Evolutionary conservation across 192 early-diverging fungal genomes (phyloP), one percentile per base, ranked within the genome.

Genomic region (Globomyces pollinis-pini): DNA sequence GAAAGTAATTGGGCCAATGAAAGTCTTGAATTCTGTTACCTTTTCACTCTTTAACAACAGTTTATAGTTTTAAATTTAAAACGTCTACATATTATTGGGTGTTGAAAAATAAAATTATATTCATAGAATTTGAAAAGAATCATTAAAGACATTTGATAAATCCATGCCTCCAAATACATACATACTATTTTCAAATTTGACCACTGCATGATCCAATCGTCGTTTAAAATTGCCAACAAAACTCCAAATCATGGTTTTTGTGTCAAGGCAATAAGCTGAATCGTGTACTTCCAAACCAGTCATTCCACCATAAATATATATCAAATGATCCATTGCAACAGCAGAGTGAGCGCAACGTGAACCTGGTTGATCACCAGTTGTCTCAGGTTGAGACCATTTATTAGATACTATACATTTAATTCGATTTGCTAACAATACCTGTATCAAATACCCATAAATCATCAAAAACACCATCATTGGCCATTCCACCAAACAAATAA

Each of bases 361-460:
- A 47, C 20, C 20, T 13, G 45, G 45, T 4, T 7, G 7, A 20
- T 21, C 21, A 2, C 26, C 53, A 21, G 11, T 16, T 0, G 38
- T 2, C 6, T 18, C 53, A 15, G 35, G 13, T 12, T 35, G 53
- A 11, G 18, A n/a, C 53, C 53, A 55, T 41, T 28, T 55, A 2
- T 36, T 28, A 28, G 34, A 8, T 47, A 47, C 9, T 18, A 15
- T 47, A 8, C 4, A 26, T 47, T 26, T 6, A 20, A 11, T 16
- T n/a, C n/a, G n/a, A n/a, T n/a, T n/a, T n/a, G n/a, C n/a, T n/a
- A n/a, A n/a, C n/a, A n/a, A n/a, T 53, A 67, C 64, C 31, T 23
- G 60, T 72, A 33, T 72, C 64, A 57, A 72, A 72, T 15, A 43
- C 29, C 70, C 70, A 72, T 15, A 72, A 5, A 12, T 72, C 66